These are phyloP conservation scores for Esteya vermicola DNA, from an alignment of 2,329 filamentous ascomycete genomes.

Conservation along the genomic window DNA sequence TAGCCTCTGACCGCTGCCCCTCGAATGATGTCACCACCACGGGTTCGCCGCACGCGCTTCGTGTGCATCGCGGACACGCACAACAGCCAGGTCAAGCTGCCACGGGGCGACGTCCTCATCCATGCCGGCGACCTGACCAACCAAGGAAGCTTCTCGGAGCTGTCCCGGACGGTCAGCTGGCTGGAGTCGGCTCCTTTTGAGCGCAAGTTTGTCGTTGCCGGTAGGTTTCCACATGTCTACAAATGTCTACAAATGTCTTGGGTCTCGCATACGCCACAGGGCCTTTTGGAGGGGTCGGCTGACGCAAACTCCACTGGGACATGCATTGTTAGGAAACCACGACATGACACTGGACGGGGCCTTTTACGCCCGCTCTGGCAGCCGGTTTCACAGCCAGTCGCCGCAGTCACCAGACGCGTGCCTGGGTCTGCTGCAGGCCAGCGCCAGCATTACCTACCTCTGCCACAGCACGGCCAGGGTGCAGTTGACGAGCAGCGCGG, in stretches of 20 bases:
- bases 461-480: conserved; percentile 41
- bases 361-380: conserved; percentile 42
- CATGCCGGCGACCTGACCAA: conserved; percentile 69
- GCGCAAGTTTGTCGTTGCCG: conserved; percentile 55
- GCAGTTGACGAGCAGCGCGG: conserved; percentile 35
- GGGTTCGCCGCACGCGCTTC: conserved; percentile 39
- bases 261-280: too few species aligned
- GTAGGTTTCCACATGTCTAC: conserved; percentile 27
- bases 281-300: too few species aligned
- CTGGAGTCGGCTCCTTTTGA: conserved; percentile 54
- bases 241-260: too few species aligned
- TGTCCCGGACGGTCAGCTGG: conserved; percentile 38
- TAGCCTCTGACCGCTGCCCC: too few species aligned
- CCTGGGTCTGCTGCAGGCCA: conserved; percentile 36
- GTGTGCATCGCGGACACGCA: conserved; percentile 70
- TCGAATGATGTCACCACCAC: too few species aligned
- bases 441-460: conserved; percentile 48
- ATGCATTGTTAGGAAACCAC: conserved; percentile 48
- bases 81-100: conserved; percentile 49
- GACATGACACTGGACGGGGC: conserved; percentile 55
- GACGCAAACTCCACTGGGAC: too few species aligned
- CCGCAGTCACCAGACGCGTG: conserved; percentile 40
- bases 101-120: conserved; percentile 58
- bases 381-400: conserved; percentile 39
- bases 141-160: conserved; percentile 45